Base-by-base conservation (phyloP, 305 asterid species). In the Rubia peregrina region DNA sequence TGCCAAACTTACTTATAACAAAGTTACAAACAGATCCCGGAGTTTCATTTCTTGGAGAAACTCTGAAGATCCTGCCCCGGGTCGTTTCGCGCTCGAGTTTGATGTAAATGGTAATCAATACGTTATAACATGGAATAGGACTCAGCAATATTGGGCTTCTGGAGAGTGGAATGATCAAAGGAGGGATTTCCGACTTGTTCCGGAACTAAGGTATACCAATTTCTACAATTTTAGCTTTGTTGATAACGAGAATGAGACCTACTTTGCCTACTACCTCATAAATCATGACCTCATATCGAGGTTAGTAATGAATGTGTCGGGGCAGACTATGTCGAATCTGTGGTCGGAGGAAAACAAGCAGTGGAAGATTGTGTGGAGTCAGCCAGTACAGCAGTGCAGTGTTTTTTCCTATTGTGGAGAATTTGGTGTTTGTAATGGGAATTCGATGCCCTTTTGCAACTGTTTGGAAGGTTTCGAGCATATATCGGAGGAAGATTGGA, bases 361-460 rank as follows among this genome's bases (percentile, higher is more conserved):
- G 14, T 90, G 96, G 96, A 84, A 76, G 65, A 67, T 85, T 82
- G 83, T 88, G 64, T 90, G 88, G 95, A 65, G 83, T 64, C 91
- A 85, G 75, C 96, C 96, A 0, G 78, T 88, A 71, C 74, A 79
- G 69, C 90, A 85, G 42, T 90, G 96, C 63, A 79, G 77, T 68
- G 95, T 88, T 60, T 72, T 83, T 76, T 89, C 90, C 40, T 88
- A 59, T 68, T 90, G 96, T 66, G 95, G 96, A 59, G 76, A 81
- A 8, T 86, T 82, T 74, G 80, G 90, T 60, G 71, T 71, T 36
- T 90, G 96, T 71, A 78, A 77, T 76, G 80, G 79, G 72, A 87
- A 79, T 46, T 67, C 76, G 8, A 30, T 76, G 77, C 89, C 89
- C 5, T 81, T 70, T 62, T 90, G 96, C 71, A 49, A 44, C 40